Evolutionary conservation across 345 rosid species (phyloP), one percentile per base, ranked within the genome.

Genomic region (Gossypium herbaceum): DNA sequence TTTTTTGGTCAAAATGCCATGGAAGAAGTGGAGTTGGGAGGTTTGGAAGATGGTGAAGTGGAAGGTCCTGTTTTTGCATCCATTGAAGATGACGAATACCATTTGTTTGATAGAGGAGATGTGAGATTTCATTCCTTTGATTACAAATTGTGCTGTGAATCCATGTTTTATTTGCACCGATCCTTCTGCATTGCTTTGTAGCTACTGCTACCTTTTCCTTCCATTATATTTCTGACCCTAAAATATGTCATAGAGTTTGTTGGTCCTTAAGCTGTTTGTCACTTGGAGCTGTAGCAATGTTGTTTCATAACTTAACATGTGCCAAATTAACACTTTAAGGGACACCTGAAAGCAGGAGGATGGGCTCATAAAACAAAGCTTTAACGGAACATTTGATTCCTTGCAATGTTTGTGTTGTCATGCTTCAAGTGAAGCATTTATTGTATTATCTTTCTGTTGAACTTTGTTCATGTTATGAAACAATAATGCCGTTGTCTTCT

Each of bases 11-110:
- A 44, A 41, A 56, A 75, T 56, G 65, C 64, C 11, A 12, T 67
- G 73, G 66, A 41, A 51, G 77, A 75, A 59, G 19, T 66, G 65
- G 78, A 75, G 47, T 81, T 94, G 79, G 94, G 97, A 12, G 94
- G 88, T 24, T 79, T 94, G 44, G 96, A 88, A 47, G 92, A 86
- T 24, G 82, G 68, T 34, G 86, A 71, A 75, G 81, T 64, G 71
- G 82, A 67, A 8, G 57, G 77, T 73, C 62, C 86, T 25, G 79
- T 83, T 59, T 88, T 83, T 70, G 91, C 90, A 55, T 84, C 91
- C 58, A 82, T 74, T 10, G 89, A 87, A 76, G 98, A 94, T 70
- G 97, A 94, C 63, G 97, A 87, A 75, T 94, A 94, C 76, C 97
- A 84, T 72, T 81, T 93, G 85, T 93, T 93, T 79, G 91, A 94